phyloP scores from a whole-genome alignment of 805 yeast genomes.

The Cyberlindnera japonica region DNA sequence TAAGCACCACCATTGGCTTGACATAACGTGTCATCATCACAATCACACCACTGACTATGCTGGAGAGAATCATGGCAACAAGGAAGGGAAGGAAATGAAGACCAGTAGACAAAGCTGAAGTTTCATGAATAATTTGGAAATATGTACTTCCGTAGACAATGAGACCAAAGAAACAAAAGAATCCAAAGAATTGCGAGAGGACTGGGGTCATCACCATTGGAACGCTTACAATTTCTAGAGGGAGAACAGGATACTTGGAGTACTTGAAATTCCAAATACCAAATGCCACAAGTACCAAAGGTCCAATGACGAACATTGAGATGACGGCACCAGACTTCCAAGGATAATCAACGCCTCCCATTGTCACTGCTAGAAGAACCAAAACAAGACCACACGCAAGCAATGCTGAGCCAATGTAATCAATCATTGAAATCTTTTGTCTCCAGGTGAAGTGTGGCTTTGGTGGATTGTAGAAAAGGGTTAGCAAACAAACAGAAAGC shows the following conservation, averaged over 20 bases:
- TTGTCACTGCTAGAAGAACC: slow-evolving; percentile 45
- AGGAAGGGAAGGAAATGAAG: slow-evolving; percentile 22
- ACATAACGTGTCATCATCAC: slow-evolving; percentile 32
- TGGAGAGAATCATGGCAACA: slow-evolving; percentile 12
- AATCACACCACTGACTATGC: slow-evolving; percentile 26
- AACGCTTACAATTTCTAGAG: slow-evolving; percentile 40
- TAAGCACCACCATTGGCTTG: slow-evolving; percentile 34
- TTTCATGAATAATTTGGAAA: slow-evolving; percentile 45
- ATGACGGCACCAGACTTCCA: slow-evolving; percentile 59
- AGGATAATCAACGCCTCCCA: slow-evolving; percentile 48
- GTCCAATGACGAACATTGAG: slow-evolving; percentile 38
- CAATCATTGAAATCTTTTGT: slow-evolving; percentile 41
- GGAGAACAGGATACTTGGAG: slow-evolving; percentile 21
- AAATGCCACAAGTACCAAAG: slow-evolving; percentile 6
- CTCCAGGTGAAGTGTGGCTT: slow-evolving; percentile 36
- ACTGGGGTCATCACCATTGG: slow-evolving; percentile 32
- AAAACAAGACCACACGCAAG: slow-evolving; percentile 42
- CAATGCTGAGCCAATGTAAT: slow-evolving; percentile 45
- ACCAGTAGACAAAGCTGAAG: slow-evolving; percentile 22
- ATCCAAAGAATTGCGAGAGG: slow-evolving; percentile 32
- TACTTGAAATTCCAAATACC: slow-evolving; percentile 16
- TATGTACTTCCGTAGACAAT: slow-evolving; percentile 41
- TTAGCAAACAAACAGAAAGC: slow-evolving; percentile 35
- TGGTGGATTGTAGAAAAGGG: slow-evolving; percentile 45
- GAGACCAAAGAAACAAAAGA: slow-evolving; percentile 38